phyloP scores from a whole-genome alignment of 176 grass and related monocot species.

The Avena sativa region DNA sequence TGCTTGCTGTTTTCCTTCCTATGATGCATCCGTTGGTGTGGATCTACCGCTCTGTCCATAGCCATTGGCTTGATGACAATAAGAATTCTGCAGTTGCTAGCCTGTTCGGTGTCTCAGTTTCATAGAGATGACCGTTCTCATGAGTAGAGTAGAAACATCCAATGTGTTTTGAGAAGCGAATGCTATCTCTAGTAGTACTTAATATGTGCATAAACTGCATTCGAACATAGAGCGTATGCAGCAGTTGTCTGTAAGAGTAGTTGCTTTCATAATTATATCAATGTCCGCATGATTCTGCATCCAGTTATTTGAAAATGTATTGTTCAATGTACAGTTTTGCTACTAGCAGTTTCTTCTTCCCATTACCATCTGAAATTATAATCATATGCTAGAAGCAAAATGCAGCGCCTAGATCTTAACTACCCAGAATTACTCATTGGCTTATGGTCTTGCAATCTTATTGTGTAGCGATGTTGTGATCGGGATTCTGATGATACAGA shows the following conservation, averaged over 20 bases:
- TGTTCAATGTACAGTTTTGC: neutral
- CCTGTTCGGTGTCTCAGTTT: neutral
- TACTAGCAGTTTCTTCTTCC: neutral
- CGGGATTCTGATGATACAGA: neutral
- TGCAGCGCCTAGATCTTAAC: neutral
- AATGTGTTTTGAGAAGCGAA: neutral
- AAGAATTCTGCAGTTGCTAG: neutral
- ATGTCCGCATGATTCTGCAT: neutral
- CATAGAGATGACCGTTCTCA: neutral
- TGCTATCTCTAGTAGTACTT: neutral
- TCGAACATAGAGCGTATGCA: neutral
- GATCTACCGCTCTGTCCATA: neutral
- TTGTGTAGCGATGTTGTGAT: neutral
- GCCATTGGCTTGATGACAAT: neutral
- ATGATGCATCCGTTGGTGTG: no score
- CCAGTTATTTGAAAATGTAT: neutral
- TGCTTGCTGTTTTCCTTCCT: neutral
- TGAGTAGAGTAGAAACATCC: neutral
- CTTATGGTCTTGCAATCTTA: neutral
- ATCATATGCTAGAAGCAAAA: neutral
- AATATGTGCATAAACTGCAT: neutral
- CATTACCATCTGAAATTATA: neutral
- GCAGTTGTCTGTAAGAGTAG: neutral
- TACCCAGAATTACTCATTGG: neutral
- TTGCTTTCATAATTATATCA: neutral